phyloP scores from a whole-genome alignment of 768 basidiomycete genomes.

The Lactarius tabidus region DNA sequence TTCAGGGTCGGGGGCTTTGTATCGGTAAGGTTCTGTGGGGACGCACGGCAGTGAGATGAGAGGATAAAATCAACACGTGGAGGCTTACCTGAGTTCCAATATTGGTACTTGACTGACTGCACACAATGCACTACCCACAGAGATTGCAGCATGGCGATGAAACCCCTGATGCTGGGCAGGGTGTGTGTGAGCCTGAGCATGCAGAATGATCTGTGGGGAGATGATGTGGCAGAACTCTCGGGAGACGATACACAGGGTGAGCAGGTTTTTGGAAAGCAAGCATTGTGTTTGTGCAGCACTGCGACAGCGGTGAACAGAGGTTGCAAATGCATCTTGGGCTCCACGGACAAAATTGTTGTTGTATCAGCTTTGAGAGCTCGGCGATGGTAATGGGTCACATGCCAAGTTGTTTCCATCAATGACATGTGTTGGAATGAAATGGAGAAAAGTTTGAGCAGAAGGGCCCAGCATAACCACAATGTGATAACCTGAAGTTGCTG shows the following conservation, averaged over 20 bases:
- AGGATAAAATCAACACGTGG: no score
- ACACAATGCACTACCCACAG: constrained; percentile 8
- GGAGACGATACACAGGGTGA: constrained; percentile 10
- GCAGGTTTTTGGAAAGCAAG: constrained; percentile 31
- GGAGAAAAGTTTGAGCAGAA: constrained; percentile 54
- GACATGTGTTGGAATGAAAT: constrained; percentile 65
- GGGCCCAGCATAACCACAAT: constrained; percentile 67
- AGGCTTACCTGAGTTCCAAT: constrained; percentile 20
- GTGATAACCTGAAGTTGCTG: constrained; percentile 47
- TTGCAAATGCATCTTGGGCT: constrained; percentile 49
- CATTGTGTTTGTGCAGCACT: constrained; percentile 48
- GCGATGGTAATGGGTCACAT: constrained; percentile 86
- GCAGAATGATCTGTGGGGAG: constrained; percentile 8
- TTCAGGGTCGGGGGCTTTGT: not conserved
- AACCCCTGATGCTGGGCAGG: constrained; percentile 7
- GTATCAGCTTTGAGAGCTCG: constrained; percentile 54
- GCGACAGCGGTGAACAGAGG: constrained; percentile 30
- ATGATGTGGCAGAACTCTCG: constrained; percentile 9
- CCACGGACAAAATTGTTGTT: constrained; percentile 71
- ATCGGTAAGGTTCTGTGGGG: constrained; percentile 8
- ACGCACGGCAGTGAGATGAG: not conserved
- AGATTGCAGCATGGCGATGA: constrained; percentile 5
- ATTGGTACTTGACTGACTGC: constrained; percentile 11
- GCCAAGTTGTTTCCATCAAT: constrained; percentile 53
- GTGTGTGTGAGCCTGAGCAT: constrained; percentile 17